Base-by-base conservation (phyloP, 768 basidiomycete genomes). In the Boletus bicolor region DNA sequence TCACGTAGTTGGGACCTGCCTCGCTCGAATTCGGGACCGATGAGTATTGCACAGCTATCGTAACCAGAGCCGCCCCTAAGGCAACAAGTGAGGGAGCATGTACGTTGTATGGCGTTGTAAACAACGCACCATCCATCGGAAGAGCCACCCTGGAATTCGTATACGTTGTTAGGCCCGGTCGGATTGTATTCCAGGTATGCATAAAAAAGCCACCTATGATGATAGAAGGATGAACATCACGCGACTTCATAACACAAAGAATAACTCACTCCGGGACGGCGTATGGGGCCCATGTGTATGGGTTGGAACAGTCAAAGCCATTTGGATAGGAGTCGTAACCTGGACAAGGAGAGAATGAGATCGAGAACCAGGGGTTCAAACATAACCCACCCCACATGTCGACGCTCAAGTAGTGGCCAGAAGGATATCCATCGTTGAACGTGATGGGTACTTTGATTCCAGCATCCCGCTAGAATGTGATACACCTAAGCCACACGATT, bases 261-360 rank as follows among this genome's bases (percentile, higher is more conserved):
- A 51, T 17, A 36, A 47, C 56, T 48, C 45, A 65, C 77, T 72
- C 70, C 11, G 78, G 75, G 37, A 81, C 79, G 26, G 74, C 76
- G 48, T 73, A 64, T 1, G 78, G 48, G 15, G 69, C 56, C 82
- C 82, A 82, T 8, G 58, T 66, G 41, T 76, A 58, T 1, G 82
- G 80, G 53, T 77, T 55, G 1, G 76, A 73, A 60, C 82, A 83
- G 62, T 83, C 79, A 58, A 83, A 83, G 1, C 79, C 78, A 53
- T 80, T 78, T 2, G 80, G 79, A 56, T 82, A 82, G 28, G 50
- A 58, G 9, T 67, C 65, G 17, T 63, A 63, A 21, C 61, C 63
- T 68, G 46, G 34, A 46, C 11, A 36, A 39, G 38, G 12, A 34
- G 8, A 30, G 34, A 38, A 32, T 53, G 35, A 57, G 54, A 30